Evolutionary conservation across 139 green algal genomes (phyloP), one percentile per base, ranked within the genome.

Genomic region (Micractinium sp.): DNA sequence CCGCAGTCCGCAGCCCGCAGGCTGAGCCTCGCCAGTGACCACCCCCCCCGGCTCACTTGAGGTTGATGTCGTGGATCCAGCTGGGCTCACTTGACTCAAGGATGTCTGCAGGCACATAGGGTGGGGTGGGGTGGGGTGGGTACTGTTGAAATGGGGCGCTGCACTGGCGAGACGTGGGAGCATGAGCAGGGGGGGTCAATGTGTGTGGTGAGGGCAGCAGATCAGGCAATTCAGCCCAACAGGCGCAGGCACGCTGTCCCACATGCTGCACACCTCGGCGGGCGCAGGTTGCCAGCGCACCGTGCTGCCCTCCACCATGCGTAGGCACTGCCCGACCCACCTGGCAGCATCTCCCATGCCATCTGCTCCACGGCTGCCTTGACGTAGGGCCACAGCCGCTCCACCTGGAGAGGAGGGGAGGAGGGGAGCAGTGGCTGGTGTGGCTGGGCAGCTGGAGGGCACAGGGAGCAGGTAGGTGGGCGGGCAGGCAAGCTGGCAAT

Each of bases 21-120:
- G 63, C 27, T 20, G 63, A 73, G 63, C 63, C 12, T 7, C 29
- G 63, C 29, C 13, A 73, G 63, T 19, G 63, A 73, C 4, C 29
- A 5, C 69, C 4, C 69, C 69, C 3, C 73, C 73, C n/a, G 22
- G n/a, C 74, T 47, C 74, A 80, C 86, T 90, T 90, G 23, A 90
- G 76, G 63, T 84, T 81, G 69, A 90, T 47, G 76, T 86, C 86
- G 63, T 90, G 86, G 63, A 90, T 86, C 61, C 61, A 90, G 38
- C 47, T 56, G 29, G 86, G 86, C 78, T 90, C 63, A 29, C 23
- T 74, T 1, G 27, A 27, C 36, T 86, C 60, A 66, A 90, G 86
- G 22, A 90, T 80, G 77, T 47, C 86, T 90, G 86, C 76, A 38
- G 2, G 53, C 22, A 33, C 56, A 9, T n/a, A 36, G 19, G 39